Base-by-base conservation (phyloP, 1,284 basidiomycete species). In the Heliocybe sulcata region DNA sequence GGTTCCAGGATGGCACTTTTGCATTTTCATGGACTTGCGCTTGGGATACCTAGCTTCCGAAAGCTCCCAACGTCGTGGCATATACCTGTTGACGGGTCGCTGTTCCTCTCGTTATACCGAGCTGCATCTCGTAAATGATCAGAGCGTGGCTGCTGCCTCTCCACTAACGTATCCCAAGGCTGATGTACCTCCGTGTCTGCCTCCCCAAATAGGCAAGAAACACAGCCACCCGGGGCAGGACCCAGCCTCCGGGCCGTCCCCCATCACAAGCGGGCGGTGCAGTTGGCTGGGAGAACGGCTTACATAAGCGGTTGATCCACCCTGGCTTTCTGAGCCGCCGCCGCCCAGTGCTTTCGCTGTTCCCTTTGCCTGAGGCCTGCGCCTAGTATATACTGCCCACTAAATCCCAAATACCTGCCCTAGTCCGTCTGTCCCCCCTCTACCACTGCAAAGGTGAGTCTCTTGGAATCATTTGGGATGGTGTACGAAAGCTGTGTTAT, bases 351-450 rank as follows among this genome's bases (percentile, higher is more conserved):
- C 38, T 42, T 42, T 42, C 38, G 38, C 38, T 42, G 38, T 42
- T 8, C 38, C 38, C 38, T 42, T 42, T 42, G 38, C 38, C 38
- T 42, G 51, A 52, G 51, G n/a, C 51, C 27, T 31, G 22, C 33
- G 22, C 27, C 29, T 52, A 35, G 22, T 33, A 35, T 22, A 23
- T 22, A 20, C 27, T 8, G 51, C 38, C 38, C 6, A 16, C 4
- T 42, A 42, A 42, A 42, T 42, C 38, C n/a, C 38, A 16, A 42
- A 42, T 42, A 42, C n/a, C 38, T 6, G 4, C n/a, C 4, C 56
- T 57, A 49, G 45, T 45, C 52, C 38, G 38, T 52, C 54, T 54
- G 47, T 53, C 54, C 56, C 29, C 49, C 38, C 20, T 2, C 51
- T 35, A 51, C 38, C 55, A 14, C 14, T 29, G 33, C 45, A 45